Evolutionary conservation across 2,329 filamentous ascomycete genomes (phyloP).

Genomic region (Fusarium siculi): DNA sequence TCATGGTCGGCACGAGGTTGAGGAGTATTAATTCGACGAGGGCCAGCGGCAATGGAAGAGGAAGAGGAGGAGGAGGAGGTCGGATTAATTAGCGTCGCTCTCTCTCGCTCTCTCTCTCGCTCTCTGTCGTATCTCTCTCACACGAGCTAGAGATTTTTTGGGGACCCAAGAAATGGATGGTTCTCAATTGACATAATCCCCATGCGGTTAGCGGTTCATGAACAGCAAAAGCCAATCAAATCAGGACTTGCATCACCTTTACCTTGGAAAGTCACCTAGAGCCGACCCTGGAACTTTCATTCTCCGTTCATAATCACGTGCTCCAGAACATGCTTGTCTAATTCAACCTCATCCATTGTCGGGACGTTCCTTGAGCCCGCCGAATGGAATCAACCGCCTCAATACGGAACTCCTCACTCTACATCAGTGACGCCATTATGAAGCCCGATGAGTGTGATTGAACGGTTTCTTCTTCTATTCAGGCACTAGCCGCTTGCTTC

Average conservation of each 20-base stretch:
- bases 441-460: background rate
- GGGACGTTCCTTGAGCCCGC: background rate
- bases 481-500: background rate
- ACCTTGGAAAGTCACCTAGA: background rate
- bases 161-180: slow-evolving; percentile 35
- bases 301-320: slow-evolving; percentile 27
- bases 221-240: slow-evolving; percentile 23
- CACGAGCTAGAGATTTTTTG: slow-evolving; percentile 50
- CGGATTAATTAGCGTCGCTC: slow-evolving; percentile 19
- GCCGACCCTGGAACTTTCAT: slow-evolving; percentile 1
- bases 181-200: slow-evolving; percentile 41
- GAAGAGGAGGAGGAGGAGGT: background rate
- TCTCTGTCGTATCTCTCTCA: slow-evolving; percentile 31
- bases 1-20: slow-evolving; percentile 57
- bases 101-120: slow-evolving; percentile 8
- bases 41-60: background rate
- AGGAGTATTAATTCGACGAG: background rate
- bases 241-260: background rate
- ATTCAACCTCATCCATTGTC: slow-evolving; percentile 19
- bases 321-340: background rate
- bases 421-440: background rate
- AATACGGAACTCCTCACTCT: background rate
- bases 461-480: background rate
- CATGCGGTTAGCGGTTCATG: slow-evolving; percentile 29
- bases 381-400: background rate